Base-by-base conservation (phyloP, 805 yeast genomes). In the Suhomyces sp. region DNA sequence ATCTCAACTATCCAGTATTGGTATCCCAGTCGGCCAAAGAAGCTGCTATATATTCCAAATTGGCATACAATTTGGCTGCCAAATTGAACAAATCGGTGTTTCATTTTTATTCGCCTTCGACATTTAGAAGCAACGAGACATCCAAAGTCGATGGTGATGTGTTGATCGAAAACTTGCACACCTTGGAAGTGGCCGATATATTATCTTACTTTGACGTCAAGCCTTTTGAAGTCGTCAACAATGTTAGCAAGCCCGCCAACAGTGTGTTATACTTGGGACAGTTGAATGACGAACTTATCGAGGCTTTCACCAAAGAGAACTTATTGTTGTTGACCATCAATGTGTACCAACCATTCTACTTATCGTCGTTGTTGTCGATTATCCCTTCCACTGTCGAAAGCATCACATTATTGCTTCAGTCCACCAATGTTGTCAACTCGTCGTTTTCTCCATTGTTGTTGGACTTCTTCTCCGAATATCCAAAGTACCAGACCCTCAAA, bases 281-380 rank as follows among this genome's bases (percentile, higher is more conserved):
- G 48, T 75, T 81, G 43, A 72, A 70, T 20, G 67, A 71, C 3
- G 73, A 73, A 13, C 70, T 85, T 45, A 60, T 77, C 4, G 56
- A 66, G 9, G 74, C 77, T n/a, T 68, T 72, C 24, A 60, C 66
- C 20, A 60, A 67, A 31, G 67, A 72, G 31, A 63, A 68, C 43
- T 72, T 75, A 17, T 80, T 84, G 41, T 64, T 87, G 29, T 68
- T 87, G 44, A 70, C 81, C 7, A 74, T 89, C 44, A 81, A 86
- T 40, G 80, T 81, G 29, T 87, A 86, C 73, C 81, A 89, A 61
- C 96, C 97, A 2, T 87, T 91, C 73, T 71, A 78, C 53, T 73
- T 84, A 47, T 65, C 72, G n/a, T 65, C 73, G 13, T 71, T 89
- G 25, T 70, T 82, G 47, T 57, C 71, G 1, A 60, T 71, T 2